Percentiles rank a stretch among this genome's conserved stretches.
These are phyloP conservation scores for Beauveria brongniartii DNA, from an alignment of 2,329 filamentous ascomycete genomes.

Conservation along the genomic window DNA sequence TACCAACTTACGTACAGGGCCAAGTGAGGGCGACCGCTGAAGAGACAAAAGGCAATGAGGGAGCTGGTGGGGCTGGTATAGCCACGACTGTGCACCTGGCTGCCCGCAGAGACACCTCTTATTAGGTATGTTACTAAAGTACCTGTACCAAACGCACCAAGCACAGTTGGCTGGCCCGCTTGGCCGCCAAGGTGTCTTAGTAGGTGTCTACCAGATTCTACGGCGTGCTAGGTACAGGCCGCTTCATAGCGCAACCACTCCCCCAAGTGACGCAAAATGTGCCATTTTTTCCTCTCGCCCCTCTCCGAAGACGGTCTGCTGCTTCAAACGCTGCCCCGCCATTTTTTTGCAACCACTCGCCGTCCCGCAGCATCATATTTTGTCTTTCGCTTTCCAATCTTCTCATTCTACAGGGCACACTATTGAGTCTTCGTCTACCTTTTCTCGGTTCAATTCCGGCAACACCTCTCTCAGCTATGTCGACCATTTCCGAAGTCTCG, in stretches of 20 bases:
- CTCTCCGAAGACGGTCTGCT: slow-evolving; percentile 13
- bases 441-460: not conserved
- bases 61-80: not conserved
- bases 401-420: not conserved
- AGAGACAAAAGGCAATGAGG: not conserved
- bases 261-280: slow-evolving; percentile 19
- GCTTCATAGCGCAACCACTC: slow-evolving; percentile 7
- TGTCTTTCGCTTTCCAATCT: not conserved
- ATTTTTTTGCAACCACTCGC: slow-evolving; percentile 13
- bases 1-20: no score
- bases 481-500: slow-evolving; percentile 68
- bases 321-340: slow-evolving; percentile 13
- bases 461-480: slow-evolving; percentile 44
- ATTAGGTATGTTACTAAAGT: no score
- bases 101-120: no score
- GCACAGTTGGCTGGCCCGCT: not conserved
- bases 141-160: no score
- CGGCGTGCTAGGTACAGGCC: not conserved
- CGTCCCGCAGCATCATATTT: slow-evolving; percentile 12
- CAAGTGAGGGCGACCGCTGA: not conserved
- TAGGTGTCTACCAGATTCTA: not conserved
- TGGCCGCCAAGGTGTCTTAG: not conserved
- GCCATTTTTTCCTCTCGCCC: slow-evolving; percentile 1
- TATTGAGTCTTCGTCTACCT: not conserved
- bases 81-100: no score